Evolutionary conservation across 352 stramenopile species (phyloP).

Genomic region (Phytophthora citricola): DNA sequence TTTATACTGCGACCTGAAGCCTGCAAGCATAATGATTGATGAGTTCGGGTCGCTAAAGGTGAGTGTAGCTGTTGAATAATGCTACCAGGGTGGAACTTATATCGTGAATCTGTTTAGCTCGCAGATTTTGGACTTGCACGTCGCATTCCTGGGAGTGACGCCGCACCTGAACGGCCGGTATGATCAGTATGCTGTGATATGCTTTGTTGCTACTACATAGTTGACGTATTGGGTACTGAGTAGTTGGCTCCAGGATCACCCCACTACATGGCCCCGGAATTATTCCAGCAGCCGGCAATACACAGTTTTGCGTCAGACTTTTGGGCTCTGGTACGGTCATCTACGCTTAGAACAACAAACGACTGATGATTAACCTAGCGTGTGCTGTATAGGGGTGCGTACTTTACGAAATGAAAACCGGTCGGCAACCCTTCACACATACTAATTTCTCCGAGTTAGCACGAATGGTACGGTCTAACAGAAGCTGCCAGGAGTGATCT

Average conservation of each 20-base stretch:
- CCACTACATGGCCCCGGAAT: slow-evolving; percentile 93
- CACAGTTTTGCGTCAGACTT: slow-evolving; percentile 93
- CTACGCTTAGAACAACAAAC: too few relatives aligned
- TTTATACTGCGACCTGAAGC: slow-evolving; percentile 93
- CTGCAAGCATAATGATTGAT: slow-evolving; percentile 92
- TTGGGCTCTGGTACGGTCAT: slow-evolving; percentile 71
- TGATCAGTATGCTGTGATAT: slow-evolving; percentile 4
- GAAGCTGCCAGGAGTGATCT: not conserved
- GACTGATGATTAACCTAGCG: not conserved
- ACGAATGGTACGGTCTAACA: slow-evolving; percentile 57
- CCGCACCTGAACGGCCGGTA: slow-evolving; percentile 41
- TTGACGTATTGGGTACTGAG: not conserved
- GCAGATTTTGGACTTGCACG: slow-evolving; percentile 90
- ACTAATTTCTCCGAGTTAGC: slow-evolving; percentile 77
- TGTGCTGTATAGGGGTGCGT: slow-evolving; percentile 64
- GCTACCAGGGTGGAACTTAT: not conserved
- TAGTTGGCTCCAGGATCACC: slow-evolving; percentile 78
- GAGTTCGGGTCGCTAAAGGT: slow-evolving; percentile 93
- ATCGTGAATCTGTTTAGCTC: slow-evolving; percentile 49
- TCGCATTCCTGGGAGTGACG: slow-evolving; percentile 75
- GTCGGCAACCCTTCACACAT: slow-evolving; percentile 72
- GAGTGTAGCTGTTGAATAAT: not conserved
- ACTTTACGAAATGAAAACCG: slow-evolving; percentile 78
- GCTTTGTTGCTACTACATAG: not conserved
- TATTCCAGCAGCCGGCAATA: slow-evolving; percentile 85